Evolutionary conservation across 805 yeast genomes (phyloP), one percentile per base, ranked within the genome.

Genomic region (Saturnispora zaruensis): DNA sequence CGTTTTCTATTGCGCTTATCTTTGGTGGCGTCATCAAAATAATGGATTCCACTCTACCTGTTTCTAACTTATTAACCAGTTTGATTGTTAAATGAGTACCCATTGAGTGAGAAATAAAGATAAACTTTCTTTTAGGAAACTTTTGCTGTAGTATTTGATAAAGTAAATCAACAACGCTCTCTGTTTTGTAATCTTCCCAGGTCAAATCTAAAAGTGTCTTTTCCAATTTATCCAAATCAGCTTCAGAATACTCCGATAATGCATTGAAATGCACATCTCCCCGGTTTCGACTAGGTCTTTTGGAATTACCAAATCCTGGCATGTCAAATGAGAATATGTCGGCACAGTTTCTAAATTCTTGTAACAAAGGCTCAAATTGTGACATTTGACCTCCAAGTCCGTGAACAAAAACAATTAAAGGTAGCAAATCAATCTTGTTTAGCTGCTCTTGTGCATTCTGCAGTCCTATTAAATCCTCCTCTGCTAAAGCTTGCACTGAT

Each of bases 301-400:
- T 59, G 56, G 78, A 53, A 54, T 76, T 73, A 3, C 98, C 98
- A 64, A 87, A 87, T 0, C 97, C 98, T 1, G 96, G 96, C 46
- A 89, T 68, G 62, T 90, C 98, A 14, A 90, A 57, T 0, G 90
- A 78, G 38, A 85, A 60, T 18, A 88, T 75, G 50, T 79, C 82
- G 53, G 79, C 76, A 53, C 81, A 76, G 55, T 77, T 80, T 32
- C 83, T 68, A 55, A 86, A 77, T 46, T 78, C 70, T 25, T 79
- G 81, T 62, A 87, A 66, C 36, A 87, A 67, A 1, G 83, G 81
- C 59, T 86, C 93, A 63, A 90, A 90, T 63, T 89, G 96, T 21
- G 87, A 78, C 61, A 86, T 70, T 57, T 82, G 91, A 2, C 98
- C 98, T 1, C 97, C 98, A 20, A 91, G 65, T 0, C 98, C 98